Conservation (phyloP, 768 basidiomycete genomes). For the Inosperma sp. region DNA sequence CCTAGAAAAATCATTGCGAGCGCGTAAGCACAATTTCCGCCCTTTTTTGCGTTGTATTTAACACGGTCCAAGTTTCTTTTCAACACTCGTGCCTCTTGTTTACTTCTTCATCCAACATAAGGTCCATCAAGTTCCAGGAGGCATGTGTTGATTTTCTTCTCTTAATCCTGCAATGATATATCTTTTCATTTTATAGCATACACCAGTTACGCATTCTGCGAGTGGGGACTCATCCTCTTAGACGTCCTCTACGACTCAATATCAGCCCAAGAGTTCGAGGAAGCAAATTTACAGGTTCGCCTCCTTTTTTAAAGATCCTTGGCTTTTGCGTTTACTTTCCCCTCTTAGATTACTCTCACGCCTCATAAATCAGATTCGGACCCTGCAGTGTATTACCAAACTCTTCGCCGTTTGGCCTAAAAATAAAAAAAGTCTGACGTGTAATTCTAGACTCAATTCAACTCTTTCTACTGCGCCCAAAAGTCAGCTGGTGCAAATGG, state of each 20-base stretch:
- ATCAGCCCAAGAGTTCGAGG: constrained; percentile 54
- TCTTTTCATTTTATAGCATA: constrained; percentile 51
- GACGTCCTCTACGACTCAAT: constrained; percentile 73
- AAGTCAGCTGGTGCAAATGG: not conserved
- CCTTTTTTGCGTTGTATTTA: not conserved
- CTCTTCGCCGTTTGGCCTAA: constrained; percentile 39
- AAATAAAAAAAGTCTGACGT: constrained; percentile 10
- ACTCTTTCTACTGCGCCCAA: constrained; percentile 1
- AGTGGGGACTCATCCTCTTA: constrained; percentile 77
- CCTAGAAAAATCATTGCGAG: constrained; percentile 50
- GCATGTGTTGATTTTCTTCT: constrained; percentile 33
- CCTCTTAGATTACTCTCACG: constrained; percentile 25
- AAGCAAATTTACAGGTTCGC: constrained; percentile 50
- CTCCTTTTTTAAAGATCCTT: not conserved
- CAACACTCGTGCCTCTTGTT: constrained; percentile 62
- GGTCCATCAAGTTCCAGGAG: constrained; percentile 71
- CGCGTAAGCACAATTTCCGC: constrained; percentile 34
- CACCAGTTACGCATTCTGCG: constrained; percentile 79
- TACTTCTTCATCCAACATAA: constrained; percentile 89
- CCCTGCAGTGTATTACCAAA: constrained; percentile 33
- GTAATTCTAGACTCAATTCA: constrained; percentile 4
- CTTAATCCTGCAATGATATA: constrained; percentile 2
- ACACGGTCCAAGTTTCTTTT: constrained; percentile 56
- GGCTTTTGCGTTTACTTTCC: not conserved
- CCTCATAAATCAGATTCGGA: not conserved